Evolutionary conservation across 495 filamentous ascomycete genomes (phyloP).

Genomic region (Antarctomyces pellizariae): DNA sequence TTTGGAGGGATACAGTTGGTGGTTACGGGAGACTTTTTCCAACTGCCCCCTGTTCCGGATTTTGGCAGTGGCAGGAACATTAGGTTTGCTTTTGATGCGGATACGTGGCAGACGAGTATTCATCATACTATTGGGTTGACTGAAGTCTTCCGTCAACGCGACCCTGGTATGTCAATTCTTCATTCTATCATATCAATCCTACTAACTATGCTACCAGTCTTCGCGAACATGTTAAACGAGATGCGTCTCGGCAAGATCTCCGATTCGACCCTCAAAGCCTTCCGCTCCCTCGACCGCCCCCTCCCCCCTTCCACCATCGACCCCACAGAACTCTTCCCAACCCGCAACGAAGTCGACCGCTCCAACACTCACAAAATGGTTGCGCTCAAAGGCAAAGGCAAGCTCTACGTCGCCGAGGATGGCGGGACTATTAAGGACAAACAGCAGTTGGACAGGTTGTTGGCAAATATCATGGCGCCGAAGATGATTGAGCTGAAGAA

Average conservation of each 20-base stretch:
- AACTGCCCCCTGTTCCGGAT: constrained; percentile 83
- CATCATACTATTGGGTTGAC: constrained; percentile 90
- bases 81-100: constrained; percentile 83
- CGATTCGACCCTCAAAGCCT: constrained; percentile 41
- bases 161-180: constrained; percentile 35
- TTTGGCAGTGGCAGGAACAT: constrained; percentile 31
- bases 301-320: too few relatives aligned
- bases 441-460: constrained; percentile 44
- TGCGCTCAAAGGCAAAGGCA: constrained; percentile 38
- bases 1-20: constrained; percentile 94
- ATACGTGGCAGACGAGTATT: constrained; percentile 75
- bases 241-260: constrained; percentile 75
- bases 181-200: constrained; percentile 2
- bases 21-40: constrained; percentile 94
- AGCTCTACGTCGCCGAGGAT: constrained; percentile 49
- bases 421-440: constrained; percentile 48
- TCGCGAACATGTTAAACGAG: constrained; percentile 89
- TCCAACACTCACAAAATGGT: constrained; percentile 59
- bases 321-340: constrained; percentile 89
- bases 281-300: constrained; percentile 47
- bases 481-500: constrained; percentile 56
- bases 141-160: constrained; percentile 86
- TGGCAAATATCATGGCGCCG: constrained; percentile 85
- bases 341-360: constrained; percentile 66
- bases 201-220: constrained; percentile 24